phyloP scores from a whole-genome alignment of 495 filamentous ascomycete species.

The Cercophora newfieldiana region DNA sequence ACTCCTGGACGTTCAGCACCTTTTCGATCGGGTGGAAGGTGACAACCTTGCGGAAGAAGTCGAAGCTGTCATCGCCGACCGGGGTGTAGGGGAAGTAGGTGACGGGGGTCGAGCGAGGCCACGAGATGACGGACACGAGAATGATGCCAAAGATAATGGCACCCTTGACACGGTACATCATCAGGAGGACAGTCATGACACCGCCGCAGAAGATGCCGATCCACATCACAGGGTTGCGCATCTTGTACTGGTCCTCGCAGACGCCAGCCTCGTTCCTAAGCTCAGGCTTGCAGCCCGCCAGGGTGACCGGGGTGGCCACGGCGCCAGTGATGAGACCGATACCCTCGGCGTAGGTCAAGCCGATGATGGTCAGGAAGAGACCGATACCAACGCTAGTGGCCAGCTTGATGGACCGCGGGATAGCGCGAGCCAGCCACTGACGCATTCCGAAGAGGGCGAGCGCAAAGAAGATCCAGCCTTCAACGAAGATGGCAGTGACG shows the following conservation, averaged over 20 bases:
- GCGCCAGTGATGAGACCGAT: conserved; percentile 70
- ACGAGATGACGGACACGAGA: conserved; percentile 80
- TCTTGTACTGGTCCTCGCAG: conserved; percentile 58
- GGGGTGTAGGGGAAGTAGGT: conserved; percentile 75
- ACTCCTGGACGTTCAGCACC: conserved; percentile 65
- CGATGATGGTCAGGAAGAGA: conserved; percentile 77
- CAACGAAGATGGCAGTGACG: conserved; percentile 79
- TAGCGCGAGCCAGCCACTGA: conserved; percentile 77
- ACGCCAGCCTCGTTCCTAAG: conserved; percentile 40
- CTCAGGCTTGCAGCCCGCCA: conserved; percentile 63
- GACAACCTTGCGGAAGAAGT: conserved; percentile 83
- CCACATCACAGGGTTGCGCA: conserved; percentile 79
- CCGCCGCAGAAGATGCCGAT: conserved; percentile 82
- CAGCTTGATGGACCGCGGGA: conserved; percentile 77
- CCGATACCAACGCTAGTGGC: conserved; percentile 83
- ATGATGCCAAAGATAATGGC: conserved; percentile 79
- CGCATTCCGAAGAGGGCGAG: conserved; percentile 73
- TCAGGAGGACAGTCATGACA: conserved; percentile 69
- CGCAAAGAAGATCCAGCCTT: conserved; percentile 70
- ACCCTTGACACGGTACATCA: conserved; percentile 82
- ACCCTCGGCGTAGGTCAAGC: conserved; percentile 74
- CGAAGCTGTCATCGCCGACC: conserved; percentile 64
- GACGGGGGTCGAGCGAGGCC: conserved; percentile 70
- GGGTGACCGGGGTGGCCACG: conserved; percentile 58
- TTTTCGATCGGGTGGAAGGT: conserved; percentile 72